phyloP scores from a whole-genome alignment of 176 grass and related monocot genomes.

The Themeda triandra region DNA sequence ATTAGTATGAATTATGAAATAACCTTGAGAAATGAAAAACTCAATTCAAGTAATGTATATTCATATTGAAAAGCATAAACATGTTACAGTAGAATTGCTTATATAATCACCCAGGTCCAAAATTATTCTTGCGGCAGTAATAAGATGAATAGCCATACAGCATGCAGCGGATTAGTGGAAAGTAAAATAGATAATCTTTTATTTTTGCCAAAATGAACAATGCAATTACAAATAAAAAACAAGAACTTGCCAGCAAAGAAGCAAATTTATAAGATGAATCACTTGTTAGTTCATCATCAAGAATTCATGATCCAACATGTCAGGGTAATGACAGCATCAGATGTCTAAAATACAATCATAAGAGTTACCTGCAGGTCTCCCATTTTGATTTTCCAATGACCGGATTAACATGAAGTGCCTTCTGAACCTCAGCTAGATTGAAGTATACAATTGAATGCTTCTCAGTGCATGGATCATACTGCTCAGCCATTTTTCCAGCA shows the following conservation, averaged over 20 bases:
- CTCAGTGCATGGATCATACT: slow-evolving; percentile 95
- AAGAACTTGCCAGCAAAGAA: not conserved
- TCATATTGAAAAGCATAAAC: not conserved
- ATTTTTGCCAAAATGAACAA: not conserved
- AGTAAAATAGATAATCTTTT: not conserved
- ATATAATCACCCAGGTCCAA: not conserved
- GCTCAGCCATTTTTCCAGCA: slow-evolving; percentile 65
- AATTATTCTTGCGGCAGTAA: not conserved
- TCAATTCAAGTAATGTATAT: not conserved
- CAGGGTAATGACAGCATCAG: not conserved
- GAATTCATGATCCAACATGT: not conserved
- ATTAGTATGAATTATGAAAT: slow-evolving; percentile 2
- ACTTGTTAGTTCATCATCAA: slow-evolving; percentile 7
- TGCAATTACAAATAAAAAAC: not conserved
- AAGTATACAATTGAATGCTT: slow-evolving; percentile 94
- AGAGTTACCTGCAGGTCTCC: slow-evolving; percentile 92
- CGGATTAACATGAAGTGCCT: slow-evolving; percentile 88
- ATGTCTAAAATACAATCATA: not conserved
- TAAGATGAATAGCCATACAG: not conserved
- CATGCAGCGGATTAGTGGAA: not conserved
- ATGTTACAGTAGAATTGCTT: not conserved
- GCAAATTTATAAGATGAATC: not conserved
- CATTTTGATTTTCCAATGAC: slow-evolving; percentile 67
- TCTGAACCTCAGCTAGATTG: slow-evolving; percentile 87
- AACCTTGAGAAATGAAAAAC: slow-evolving; percentile 1